These are phyloP conservation scores for Rosa multiflora DNA, from an alignment of 306 rosid genomes.

Conservation along the genomic window DNA sequence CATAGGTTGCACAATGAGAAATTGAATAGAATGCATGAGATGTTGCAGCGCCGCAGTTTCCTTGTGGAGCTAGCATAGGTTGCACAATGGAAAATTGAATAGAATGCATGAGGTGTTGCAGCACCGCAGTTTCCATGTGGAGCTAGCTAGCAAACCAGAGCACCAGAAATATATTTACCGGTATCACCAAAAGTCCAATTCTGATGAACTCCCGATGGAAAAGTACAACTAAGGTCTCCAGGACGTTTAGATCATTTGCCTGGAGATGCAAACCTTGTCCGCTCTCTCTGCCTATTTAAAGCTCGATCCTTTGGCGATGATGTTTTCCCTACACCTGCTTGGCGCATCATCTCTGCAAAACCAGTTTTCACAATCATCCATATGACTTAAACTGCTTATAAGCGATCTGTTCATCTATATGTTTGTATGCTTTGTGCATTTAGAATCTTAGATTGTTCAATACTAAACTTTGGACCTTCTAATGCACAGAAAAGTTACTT, in stretches of 20 bases:
- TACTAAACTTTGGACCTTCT: conserved; percentile 3
- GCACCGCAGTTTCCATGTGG: conserved; percentile 9
- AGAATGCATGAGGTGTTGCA: conserved; percentile 27
- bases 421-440: not conserved
- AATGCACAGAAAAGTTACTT: not conserved
- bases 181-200: conserved; percentile 43
- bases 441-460: not conserved
- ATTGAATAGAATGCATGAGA: conserved; percentile 29
- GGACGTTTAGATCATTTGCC: conserved; percentile 44
- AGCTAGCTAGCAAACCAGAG: conserved; percentile 14
- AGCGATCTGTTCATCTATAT: not conserved
- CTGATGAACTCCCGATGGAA: conserved; percentile 11
- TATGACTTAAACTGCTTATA: not conserved
- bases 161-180: conserved; percentile 27
- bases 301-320: conserved; percentile 91
- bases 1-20: conserved; percentile 25
- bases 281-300: conserved; percentile 66
- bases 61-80: conserved; percentile 5
- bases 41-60: conserved; percentile 20
- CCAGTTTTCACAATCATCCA: conserved; percentile 2
- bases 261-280: conserved; percentile 94
- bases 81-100: conserved; percentile 31
- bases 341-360: conserved; percentile 95
- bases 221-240: conserved; percentile 22
- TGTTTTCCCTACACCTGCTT: conserved; percentile 73